Evolutionary conservation across 768 basidiomycete species (phyloP).

Genomic region (Tubosaeta sp.): DNA sequence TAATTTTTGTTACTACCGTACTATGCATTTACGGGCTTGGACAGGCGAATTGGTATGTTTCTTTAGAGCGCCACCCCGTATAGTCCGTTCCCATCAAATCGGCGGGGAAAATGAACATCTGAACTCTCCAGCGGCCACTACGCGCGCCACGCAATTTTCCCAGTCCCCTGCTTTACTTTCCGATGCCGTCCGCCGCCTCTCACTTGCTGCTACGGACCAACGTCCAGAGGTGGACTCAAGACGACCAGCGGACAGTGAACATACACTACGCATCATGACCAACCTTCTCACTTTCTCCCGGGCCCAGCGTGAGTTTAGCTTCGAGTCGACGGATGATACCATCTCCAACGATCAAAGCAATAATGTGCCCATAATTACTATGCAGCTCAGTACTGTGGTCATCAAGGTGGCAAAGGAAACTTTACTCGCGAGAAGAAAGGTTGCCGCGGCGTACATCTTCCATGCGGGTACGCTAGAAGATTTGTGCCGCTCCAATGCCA

Average conservation of each 20-base stretch:
- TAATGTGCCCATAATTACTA: constrained; percentile 27
- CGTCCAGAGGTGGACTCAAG: constrained; percentile 38
- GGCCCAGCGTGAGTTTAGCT: constrained; percentile 36
- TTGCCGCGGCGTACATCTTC: constrained; percentile 63
- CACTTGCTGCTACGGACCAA: constrained; percentile 58
- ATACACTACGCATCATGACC: constrained; percentile 73
- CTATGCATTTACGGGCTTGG: constrained; percentile 1
- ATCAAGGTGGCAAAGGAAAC: constrained; percentile 50
- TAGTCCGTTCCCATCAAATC: constrained; percentile 49
- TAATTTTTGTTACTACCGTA: not conserved
- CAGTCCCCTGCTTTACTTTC: constrained; percentile 69
- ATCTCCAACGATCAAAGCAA: constrained; percentile 12
- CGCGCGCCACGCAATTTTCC: constrained; percentile 33
- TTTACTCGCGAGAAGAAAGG: constrained; percentile 44
- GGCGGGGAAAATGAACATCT: constrained; percentile 42
- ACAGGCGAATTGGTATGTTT: constrained; percentile 85
- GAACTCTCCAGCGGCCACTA: constrained; percentile 36
- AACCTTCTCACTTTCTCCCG: constrained; percentile 62
- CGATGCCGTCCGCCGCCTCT: constrained; percentile 67
- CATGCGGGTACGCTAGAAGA: constrained; percentile 37
- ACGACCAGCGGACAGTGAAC: constrained; percentile 47
- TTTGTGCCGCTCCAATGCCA: constrained; percentile 58
- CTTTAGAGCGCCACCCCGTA: constrained; percentile 71
- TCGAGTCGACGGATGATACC: constrained; percentile 36
- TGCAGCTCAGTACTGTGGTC: constrained; percentile 55